These are phyloP conservation scores for Hanseniaspora hatyaiensis DNA, from an alignment of 805 yeast species.

Conservation along the genomic window DNA sequence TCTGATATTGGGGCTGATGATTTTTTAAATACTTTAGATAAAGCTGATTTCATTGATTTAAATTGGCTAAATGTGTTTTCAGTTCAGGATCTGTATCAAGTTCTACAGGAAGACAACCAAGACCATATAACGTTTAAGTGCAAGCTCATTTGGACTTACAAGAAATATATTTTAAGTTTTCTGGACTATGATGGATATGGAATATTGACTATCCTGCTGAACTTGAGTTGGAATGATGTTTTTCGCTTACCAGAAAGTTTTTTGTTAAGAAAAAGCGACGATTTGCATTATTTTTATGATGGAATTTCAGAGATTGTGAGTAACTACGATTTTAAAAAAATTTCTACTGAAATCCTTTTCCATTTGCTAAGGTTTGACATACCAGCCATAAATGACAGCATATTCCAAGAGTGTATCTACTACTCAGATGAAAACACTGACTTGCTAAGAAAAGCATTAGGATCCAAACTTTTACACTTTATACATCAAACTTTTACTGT, in stretches of 20 bases:
- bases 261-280: not conserved
- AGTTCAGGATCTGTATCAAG: conserved; percentile 1
- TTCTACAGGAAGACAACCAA: conserved; percentile 8
- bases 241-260: conserved; percentile 2
- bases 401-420: conserved; percentile 12
- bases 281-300: not conserved
- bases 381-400: not conserved
- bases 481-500: conserved; percentile 11
- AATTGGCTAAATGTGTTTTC: conserved; percentile 8
- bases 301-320: not conserved
- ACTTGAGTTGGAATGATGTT: conserved; percentile 11
- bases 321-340: conserved; percentile 6
- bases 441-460: not conserved
- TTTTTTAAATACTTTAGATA: not conserved
- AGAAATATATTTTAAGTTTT: not conserved
- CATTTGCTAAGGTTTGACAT: conserved; percentile 5
- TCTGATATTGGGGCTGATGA: too few species aligned
- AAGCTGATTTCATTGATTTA: conserved; percentile 1
- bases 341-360: conserved; percentile 7
- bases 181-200: conserved; percentile 14
- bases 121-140: conserved; percentile 2
- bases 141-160: conserved; percentile 6
- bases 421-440: conserved; percentile 15
- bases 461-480: conserved; percentile 2
- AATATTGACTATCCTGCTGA: conserved; percentile 1